phyloP scores from a whole-genome alignment of 192 early-diverging fungal genomes.

The Backusella liffmaniae region DNA sequence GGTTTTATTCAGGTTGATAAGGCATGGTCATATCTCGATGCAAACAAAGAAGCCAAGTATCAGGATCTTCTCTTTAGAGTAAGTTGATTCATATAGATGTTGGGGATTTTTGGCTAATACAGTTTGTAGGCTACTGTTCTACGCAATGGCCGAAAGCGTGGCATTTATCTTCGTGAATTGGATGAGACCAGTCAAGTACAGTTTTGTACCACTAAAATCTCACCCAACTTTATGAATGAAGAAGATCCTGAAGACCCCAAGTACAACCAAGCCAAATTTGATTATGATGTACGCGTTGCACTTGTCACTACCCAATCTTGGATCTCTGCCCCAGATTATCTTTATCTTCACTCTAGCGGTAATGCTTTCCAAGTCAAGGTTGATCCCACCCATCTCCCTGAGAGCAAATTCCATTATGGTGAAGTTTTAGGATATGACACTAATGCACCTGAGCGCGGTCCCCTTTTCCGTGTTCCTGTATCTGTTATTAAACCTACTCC shows the following conservation, averaged over 20 bases:
- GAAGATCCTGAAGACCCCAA: conserved; percentile 56
- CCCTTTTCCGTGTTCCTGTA: conserved; percentile 84
- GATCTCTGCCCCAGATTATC: conserved; percentile 73
- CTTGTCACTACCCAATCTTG: conserved; percentile 71
- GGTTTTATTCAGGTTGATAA: conserved; percentile 87
- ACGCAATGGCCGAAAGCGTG: conserved; percentile 54
- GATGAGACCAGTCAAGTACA: conserved; percentile 68
- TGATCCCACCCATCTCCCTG: conserved; percentile 75
- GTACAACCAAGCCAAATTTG: conserved; percentile 60
- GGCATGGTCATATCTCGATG: conserved; percentile 79
- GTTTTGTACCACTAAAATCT: conserved; percentile 51
- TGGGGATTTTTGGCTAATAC: conserved; percentile 8
- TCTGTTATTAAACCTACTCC: conserved; percentile 79
- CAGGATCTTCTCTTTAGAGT: conserved; percentile 73
- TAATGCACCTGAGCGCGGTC: conserved; percentile 63
- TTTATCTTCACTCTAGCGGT: conserved; percentile 66
- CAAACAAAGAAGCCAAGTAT: conserved; percentile 49
- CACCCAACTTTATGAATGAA: conserved; percentile 64
- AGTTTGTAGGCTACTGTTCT: conserved; percentile 22
- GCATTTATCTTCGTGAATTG: conserved; percentile 85
- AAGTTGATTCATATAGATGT: not conserved
- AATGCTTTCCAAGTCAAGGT: conserved; percentile 69
- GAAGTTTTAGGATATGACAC: conserved; percentile 83
- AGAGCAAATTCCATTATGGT: conserved; percentile 77
- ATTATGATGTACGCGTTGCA: conserved; percentile 76